Evolutionary conservation across 768 basidiomycete species (phyloP).

Genomic region (Termitomyces sp.): DNA sequence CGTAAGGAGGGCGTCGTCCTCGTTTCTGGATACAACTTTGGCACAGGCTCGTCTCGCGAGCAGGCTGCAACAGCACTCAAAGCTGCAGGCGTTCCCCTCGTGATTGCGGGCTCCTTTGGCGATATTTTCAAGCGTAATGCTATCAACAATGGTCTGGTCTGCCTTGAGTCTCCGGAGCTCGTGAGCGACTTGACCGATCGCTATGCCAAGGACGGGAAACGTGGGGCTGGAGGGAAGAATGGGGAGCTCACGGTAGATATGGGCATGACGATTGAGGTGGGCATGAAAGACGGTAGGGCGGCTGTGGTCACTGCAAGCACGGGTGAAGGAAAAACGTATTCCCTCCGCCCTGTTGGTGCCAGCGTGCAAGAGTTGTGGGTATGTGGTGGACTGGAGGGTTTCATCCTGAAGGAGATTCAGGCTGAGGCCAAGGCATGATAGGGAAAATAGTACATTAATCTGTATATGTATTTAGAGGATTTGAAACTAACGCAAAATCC

Average conservation of each 20-base stretch:
- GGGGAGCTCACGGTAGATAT: slow-evolving; percentile 85
- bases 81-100: slow-evolving; percentile 87
- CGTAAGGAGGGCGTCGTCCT: slow-evolving; percentile 68
- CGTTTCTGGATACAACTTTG: slow-evolving; percentile 96
- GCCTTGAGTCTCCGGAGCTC: slow-evolving; percentile 88
- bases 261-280: slow-evolving; percentile 59
- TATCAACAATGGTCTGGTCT: slow-evolving; percentile 97
- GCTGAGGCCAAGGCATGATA: slow-evolving; percentile 19
- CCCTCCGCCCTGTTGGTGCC: slow-evolving; percentile 74
- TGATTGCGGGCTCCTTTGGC: slow-evolving; percentile 97
- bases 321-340: slow-evolving; percentile 54
- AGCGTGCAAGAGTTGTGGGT: slow-evolving; percentile 99
- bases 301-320: slow-evolving; percentile 39
- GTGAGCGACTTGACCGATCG: slow-evolving; percentile 76
- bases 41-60: slow-evolving; percentile 96
- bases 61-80: slow-evolving; percentile 98
- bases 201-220: slow-evolving; percentile 69
- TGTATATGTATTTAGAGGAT: not conserved
- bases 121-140: slow-evolving; percentile 99
- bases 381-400: slow-evolving; percentile 91
- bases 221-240: slow-evolving; percentile 74
- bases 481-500: not conserved
- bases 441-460: not conserved
- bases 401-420: slow-evolving; percentile 74
- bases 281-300: slow-evolving; percentile 70